These are phyloP conservation scores for Fusarium anguioides DNA, from an alignment of 2,329 filamentous ascomycete genomes.

Conservation along the genomic window DNA sequence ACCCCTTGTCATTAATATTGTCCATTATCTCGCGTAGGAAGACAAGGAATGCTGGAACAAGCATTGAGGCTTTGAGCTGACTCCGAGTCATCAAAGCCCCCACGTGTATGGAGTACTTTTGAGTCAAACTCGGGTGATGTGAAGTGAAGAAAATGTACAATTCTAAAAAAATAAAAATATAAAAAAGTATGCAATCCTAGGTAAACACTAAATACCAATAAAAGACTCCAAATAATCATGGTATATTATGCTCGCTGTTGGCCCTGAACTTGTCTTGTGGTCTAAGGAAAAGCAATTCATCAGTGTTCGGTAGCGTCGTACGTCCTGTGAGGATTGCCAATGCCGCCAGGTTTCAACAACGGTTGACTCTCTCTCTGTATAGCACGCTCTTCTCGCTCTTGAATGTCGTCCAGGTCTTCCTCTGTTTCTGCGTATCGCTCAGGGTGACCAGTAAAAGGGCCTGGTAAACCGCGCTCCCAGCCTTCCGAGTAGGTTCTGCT, in stretches of 20 bases:
- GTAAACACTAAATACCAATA: slow-evolving; percentile 26
- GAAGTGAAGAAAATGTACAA: slow-evolving; percentile 16
- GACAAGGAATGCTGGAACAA: slow-evolving; percentile 9
- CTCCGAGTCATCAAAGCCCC: slow-evolving; percentile 35
- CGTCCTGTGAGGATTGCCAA: slow-evolving; percentile 57
- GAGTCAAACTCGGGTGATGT: slow-evolving; percentile 17
- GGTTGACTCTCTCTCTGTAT: slow-evolving; percentile 63
- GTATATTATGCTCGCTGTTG: slow-evolving; percentile 42
- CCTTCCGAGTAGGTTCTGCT: slow-evolving; percentile 61
- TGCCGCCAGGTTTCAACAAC: slow-evolving; percentile 61
- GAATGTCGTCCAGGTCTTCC: slow-evolving; percentile 62
- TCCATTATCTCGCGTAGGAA: not conserved
- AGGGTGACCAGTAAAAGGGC: slow-evolving; percentile 63
- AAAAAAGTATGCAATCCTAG: slow-evolving; percentile 25
- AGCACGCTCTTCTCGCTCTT: slow-evolving; percentile 63
- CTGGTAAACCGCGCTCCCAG: slow-evolving; percentile 62
- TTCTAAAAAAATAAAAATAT: no score
- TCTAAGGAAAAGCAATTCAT: slow-evolving; percentile 7
- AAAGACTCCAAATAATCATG: slow-evolving; percentile 15
- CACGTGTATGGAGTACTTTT: slow-evolving; percentile 23
- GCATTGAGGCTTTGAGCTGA: slow-evolving; percentile 3
- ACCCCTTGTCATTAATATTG: not conserved
- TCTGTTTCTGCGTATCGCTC: slow-evolving; percentile 64
- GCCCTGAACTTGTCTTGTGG: slow-evolving; percentile 14
- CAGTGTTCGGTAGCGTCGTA: slow-evolving; percentile 50